Evolutionary conservation across 352 stramenopile genomes (phyloP).

Genomic region (Globisporangium apiculatum): DNA sequence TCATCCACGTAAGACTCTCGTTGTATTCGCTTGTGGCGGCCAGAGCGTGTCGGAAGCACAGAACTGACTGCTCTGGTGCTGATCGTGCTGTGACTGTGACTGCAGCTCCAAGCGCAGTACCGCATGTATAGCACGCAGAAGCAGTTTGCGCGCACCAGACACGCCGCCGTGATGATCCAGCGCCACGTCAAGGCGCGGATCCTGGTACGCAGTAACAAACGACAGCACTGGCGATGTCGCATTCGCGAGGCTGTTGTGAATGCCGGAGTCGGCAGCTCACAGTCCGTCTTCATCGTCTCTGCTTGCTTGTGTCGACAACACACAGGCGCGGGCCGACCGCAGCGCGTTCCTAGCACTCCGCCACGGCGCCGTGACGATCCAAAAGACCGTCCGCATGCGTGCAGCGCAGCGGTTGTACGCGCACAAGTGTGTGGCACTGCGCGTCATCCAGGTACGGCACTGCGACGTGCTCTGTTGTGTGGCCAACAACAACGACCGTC

Average conservation of each 20-base stretch:
- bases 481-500: too few species aligned
- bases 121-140: slow-evolving; percentile 63
- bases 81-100: not conserved
- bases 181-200: slow-evolving; percentile 40
- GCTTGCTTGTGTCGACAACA: not conserved
- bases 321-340: slow-evolving; percentile 23
- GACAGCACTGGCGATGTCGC: not conserved
- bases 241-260: not conserved
- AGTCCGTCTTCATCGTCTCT: not conserved
- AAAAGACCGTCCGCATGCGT: slow-evolving; percentile 34
- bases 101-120: slow-evolving; percentile 64
- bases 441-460: slow-evolving; percentile 19
- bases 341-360: slow-evolving; percentile 22
- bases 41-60: too few species aligned
- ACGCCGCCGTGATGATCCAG: slow-evolving; percentile 44
- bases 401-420: slow-evolving; percentile 19
- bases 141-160: slow-evolving; percentile 26
- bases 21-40: too few species aligned
- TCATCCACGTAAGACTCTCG: slow-evolving; percentile 41
- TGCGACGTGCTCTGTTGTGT: too few species aligned
- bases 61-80: not conserved
- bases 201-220: slow-evolving; percentile 22
- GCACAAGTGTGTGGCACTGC: slow-evolving; percentile 19
- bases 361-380: slow-evolving; percentile 31
- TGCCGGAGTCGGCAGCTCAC: not conserved